These are phyloP conservation scores for Bisporella sp. DNA, from an alignment of 2,329 filamentous ascomycete genomes.

Conservation along the genomic window DNA sequence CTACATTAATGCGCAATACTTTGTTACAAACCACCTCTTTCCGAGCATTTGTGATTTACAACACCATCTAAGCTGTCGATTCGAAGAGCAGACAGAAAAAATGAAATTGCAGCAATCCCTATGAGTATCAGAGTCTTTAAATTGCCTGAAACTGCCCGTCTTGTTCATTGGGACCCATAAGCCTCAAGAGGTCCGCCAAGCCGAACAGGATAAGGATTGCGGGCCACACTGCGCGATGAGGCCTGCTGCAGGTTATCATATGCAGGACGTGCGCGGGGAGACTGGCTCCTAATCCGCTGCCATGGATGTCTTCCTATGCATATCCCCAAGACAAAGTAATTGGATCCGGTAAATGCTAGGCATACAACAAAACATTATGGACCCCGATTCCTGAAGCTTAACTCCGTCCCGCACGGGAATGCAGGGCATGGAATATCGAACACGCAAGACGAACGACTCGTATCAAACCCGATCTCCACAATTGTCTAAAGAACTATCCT, in stretches of 20 bases:
- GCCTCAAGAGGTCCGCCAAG: constrained; percentile 13
- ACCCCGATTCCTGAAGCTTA: constrained; percentile 1
- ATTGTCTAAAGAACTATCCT: constrained; percentile 1
- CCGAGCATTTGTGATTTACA: constrained; percentile 10
- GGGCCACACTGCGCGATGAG: neutral
- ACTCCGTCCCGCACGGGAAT: constrained; percentile 6
- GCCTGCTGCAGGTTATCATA: neutral
- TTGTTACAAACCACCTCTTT: constrained; percentile 2
- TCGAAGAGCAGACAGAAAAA: constrained; percentile 3
- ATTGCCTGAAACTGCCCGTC: neutral
- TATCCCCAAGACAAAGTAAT: constrained; percentile 5
- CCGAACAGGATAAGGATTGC: neutral
- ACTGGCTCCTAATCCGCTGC: neutral
- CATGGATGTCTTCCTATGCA: neutral
- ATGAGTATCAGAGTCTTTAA: constrained; percentile 2
- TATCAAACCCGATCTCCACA: constrained; percentile 1
- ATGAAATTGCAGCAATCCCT: constrained; percentile 6
- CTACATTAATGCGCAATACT: constrained; percentile 7
- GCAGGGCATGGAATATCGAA: constrained; percentile 7
- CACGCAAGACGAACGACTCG: neutral
- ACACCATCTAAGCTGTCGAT: neutral
- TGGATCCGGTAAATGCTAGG: constrained; percentile 3
- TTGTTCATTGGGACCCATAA: constrained; percentile 14
- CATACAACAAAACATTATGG: constrained; percentile 4
- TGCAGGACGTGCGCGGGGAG: constrained; percentile 4